Base-by-base conservation (phyloP, 2,329 filamentous ascomycete genomes). In the Fusarium sacchari region DNA sequence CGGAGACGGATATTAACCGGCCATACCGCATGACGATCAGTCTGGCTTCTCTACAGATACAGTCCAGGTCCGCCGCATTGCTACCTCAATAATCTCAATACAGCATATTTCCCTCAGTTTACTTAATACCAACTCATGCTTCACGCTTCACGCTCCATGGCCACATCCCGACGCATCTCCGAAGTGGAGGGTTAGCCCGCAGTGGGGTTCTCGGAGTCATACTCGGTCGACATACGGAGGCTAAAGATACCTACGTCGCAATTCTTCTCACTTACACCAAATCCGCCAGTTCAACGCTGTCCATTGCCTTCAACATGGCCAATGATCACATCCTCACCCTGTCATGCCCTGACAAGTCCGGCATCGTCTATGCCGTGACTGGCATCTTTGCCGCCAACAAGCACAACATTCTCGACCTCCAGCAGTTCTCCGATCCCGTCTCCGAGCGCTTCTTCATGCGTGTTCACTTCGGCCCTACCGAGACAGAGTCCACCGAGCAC, bases 371-470 rank as follows among this genome's bases (percentile, higher is more conserved):
- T 82, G 92, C 93, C 63, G 93, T 96, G 74, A 96, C 94, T 13
- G 93, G 91, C 71, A 87, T 96, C 76, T 89, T 96, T 72, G 92
- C 93, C 52, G 83, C 88, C 70, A 89, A 93, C 81, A 88, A 90
- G 77, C 88, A 95, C 83, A 96, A 95, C 83, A 94, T 96, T 80
- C 86, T 96, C 73, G 93, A 96, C 83, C 89, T 95, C 73, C 93
- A 95, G 83, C 94, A 96, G 84, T 96, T 94, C 86, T 93, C 91
- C 46, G 94, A 96, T 83, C 89, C 91, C 32, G 88, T 86, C 30
- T 93, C 91, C 26, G 85, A 93, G 80, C 92, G 88, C 65, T 96
- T 96, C 86, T 96, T 96, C 85, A 96, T 96, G 94, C 90, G 94
- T 80, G 93, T 96, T 76, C 93, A 95, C 82, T 96, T 96, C 78